Conservation (phyloP, 106 monocot species). For the Allium sativum region DNA sequence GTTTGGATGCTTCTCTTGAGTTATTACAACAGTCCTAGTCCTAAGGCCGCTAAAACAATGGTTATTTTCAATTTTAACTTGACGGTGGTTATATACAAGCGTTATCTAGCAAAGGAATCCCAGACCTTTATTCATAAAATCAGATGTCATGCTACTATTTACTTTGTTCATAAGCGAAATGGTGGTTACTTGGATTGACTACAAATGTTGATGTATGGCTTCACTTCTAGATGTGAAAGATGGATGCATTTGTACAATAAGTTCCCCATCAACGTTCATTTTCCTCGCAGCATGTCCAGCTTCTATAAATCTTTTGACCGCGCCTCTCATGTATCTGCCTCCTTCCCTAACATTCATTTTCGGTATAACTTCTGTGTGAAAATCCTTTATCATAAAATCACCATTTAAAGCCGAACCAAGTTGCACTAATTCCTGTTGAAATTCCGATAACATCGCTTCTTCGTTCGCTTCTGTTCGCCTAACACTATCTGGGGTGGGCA, state of each 20-base stretch:
- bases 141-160: too few relatives aligned
- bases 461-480: conserved; percentile 22
- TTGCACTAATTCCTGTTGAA: conserved; percentile 63
- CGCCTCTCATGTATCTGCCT: conserved; percentile 30
- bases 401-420: conserved; percentile 40
- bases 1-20: too few relatives aligned
- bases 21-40: too few relatives aligned
- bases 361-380: conserved; percentile 16
- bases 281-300: conserved; percentile 32
- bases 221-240: background rate
- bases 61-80: too few relatives aligned
- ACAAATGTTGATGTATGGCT: too few relatives aligned
- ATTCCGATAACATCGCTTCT: conserved; percentile 39
- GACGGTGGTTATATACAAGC: too few relatives aligned
- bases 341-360: conserved; percentile 74
- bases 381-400: conserved; percentile 22
- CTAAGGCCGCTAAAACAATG: too few relatives aligned
- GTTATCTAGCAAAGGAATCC: too few relatives aligned
- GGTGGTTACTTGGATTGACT: too few relatives aligned
- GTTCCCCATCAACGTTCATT: conserved; percentile 26
- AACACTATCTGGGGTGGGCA: conserved; percentile 35
- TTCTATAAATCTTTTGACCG: conserved; percentile 37
- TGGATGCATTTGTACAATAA: conserved; percentile 29
- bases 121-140: too few relatives aligned
- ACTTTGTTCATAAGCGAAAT: too few relatives aligned